phyloP scores from a whole-genome alignment of 495 filamentous ascomycete genomes.

The Penicillium bovifimosum region DNA sequence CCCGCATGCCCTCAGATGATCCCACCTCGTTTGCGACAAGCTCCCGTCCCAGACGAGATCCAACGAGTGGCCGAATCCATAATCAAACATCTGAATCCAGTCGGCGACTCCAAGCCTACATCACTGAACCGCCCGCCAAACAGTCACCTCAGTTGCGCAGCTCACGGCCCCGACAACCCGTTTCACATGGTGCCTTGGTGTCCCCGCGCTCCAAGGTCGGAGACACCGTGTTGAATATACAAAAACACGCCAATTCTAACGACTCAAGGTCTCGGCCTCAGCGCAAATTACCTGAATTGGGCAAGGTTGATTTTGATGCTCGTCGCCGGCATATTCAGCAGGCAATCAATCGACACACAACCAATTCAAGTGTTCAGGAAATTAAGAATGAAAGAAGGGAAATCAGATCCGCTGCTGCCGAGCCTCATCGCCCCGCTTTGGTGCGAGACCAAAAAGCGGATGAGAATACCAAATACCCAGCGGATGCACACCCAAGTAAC shows the following conservation, averaged over 20 bases:
- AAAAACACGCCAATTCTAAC: slow-evolving; percentile 28
- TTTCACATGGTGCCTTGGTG: slow-evolving; percentile 65
- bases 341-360: slow-evolving; percentile 52
- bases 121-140: slow-evolving; percentile 55
- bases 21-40: slow-evolving; percentile 30
- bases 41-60: slow-evolving; percentile 32
- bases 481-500: slow-evolving; percentile 12
- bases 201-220: slow-evolving; percentile 57
- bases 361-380: slow-evolving; percentile 60
- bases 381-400: slow-evolving; percentile 46
- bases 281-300: slow-evolving; percentile 51
- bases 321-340: slow-evolving; percentile 71
- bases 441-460: slow-evolving; percentile 29
- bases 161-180: slow-evolving; percentile 72
- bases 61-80: slow-evolving; percentile 29
- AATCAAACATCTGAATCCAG: slow-evolving; percentile 37
- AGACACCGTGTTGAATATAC: slow-evolving; percentile 42
- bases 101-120: slow-evolving; percentile 58
- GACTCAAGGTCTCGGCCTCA: slow-evolving; percentile 34
- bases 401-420: slow-evolving; percentile 42
- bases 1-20: slow-evolving; percentile 28
- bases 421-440: slow-evolving; percentile 35
- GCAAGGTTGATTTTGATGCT: slow-evolving; percentile 72
- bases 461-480: slow-evolving; percentile 18
- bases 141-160: slow-evolving; percentile 74